Conservation (phyloP, 2,329 filamentous ascomycete genomes). For the Monosporascus sp. region DNA sequence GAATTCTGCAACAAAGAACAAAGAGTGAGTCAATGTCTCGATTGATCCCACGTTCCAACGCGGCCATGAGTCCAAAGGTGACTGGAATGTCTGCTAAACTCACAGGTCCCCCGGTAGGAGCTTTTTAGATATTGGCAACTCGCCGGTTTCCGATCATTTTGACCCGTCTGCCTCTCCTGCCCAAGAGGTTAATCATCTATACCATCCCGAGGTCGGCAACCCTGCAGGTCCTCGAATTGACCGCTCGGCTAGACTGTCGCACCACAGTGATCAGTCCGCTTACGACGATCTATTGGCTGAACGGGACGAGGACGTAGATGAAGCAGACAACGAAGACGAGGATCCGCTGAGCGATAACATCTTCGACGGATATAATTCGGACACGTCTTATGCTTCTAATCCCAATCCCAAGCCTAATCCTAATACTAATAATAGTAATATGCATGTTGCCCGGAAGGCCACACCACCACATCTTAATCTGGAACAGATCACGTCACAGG, state of each 20-base stretch:
- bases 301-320: constrained; percentile 13
- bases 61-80: not conserved
- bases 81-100: not conserved
- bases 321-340: constrained; percentile 28
- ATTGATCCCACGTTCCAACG: constrained; percentile 23
- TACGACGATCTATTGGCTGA: constrained; percentile 32
- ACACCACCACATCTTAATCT: constrained; percentile 50
- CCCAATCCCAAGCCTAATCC: constrained; percentile 29
- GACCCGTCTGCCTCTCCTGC: constrained; percentile 16
- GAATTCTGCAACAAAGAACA: constrained; percentile 17
- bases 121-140: constrained; percentile 16
- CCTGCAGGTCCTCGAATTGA: constrained; percentile 40
- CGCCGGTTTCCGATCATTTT: constrained; percentile 14
- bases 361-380: constrained; percentile 28
- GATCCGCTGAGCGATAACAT: constrained; percentile 28
- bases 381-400: constrained; percentile 24
- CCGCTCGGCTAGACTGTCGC: constrained; percentile 36
- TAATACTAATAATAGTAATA: constrained; percentile 33
- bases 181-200: constrained; percentile 23
- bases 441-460: constrained; percentile 42
- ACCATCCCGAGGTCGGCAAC: constrained; percentile 27
- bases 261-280: constrained; percentile 39
- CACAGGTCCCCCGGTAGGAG: constrained; percentile 16
- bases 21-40: constrained; percentile 27
- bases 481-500: constrained; percentile 32